A percentile compares a stretch with the other conserved stretches of the same genome.
Conservation (phyloP, 2,329 filamentous ascomycete species). For the Exserohilum turcica region DNA sequence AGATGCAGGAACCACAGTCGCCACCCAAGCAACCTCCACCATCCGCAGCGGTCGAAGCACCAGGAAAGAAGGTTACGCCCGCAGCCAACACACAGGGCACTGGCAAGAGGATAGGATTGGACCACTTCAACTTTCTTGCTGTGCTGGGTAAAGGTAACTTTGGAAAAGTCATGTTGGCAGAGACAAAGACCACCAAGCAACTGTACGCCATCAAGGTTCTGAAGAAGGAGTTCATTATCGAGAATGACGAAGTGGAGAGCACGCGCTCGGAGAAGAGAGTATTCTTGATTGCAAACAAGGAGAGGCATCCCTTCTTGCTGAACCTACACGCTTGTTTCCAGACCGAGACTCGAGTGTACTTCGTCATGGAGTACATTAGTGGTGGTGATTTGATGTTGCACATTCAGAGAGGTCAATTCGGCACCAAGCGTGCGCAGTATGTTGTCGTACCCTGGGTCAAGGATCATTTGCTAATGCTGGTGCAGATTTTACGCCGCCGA, state of each 20-base stretch:
- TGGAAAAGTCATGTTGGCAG: conserved; percentile 98
- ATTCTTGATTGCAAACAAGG: conserved; percentile 95
- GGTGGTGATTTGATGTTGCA: conserved; percentile 99
- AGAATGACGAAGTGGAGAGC: conserved; percentile 98
- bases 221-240: conserved; percentile 99
- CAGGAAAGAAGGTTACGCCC: conserved; percentile 65
- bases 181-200: conserved; percentile 89
- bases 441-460: conserved; percentile 42
- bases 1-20: conserved; percentile 26
- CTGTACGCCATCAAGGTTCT: conserved; percentile 98
- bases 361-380: conserved; percentile 99
- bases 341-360: conserved; percentile 97
- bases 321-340: conserved; percentile 98
- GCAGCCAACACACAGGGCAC: conserved; percentile 71
- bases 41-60: conserved; percentile 39
- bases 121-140: conserved; percentile 99
- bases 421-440: conserved; percentile 92
- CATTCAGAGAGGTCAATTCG: conserved; percentile 95
- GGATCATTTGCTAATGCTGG: conserved; percentile 17
- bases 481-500: conserved; percentile 92
- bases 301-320: conserved; percentile 92
- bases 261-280: conserved; percentile 97
- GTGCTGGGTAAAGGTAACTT: conserved; percentile 99
- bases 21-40: conserved; percentile 45
- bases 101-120: conserved; percentile 85